These are phyloP conservation scores for Exophiala alcalophila DNA, from an alignment of 2,329 filamentous ascomycete genomes.

Conservation along the genomic window DNA sequence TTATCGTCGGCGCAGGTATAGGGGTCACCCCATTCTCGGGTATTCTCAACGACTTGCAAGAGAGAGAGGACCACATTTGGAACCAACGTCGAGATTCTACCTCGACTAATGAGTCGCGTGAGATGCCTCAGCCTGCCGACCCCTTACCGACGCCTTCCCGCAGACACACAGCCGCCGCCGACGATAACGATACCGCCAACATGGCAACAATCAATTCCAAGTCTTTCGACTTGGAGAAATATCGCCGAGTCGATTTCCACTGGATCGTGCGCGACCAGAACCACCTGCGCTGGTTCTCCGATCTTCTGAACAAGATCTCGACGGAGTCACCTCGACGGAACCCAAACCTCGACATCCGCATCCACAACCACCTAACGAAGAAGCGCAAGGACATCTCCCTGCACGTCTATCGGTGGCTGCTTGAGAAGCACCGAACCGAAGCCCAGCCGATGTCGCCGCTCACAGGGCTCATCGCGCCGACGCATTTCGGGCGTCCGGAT, in stretches of 20 bases:
- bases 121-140: no score
- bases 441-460: conserved; percentile 47
- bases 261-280: conserved; percentile 60
- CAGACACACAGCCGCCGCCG: no score
- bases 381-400: conserved; percentile 53
- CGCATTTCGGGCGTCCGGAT: conserved; percentile 55
- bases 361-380: conserved; percentile 57
- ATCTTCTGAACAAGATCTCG: conserved; percentile 39
- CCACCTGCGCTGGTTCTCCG: conserved; percentile 57
- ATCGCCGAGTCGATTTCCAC: conserved; percentile 57
- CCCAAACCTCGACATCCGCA: conserved; percentile 51
- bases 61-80: conserved; percentile 19
- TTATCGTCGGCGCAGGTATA: conserved; percentile 57
- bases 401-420: conserved; percentile 56
- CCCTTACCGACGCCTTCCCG: no score
- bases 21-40: conserved; percentile 59
- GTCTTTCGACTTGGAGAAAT: conserved; percentile 24
- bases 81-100: no score
- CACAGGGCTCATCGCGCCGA: conserved; percentile 47
- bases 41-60: conserved; percentile 55
- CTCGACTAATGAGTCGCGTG: no score
- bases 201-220: not conserved
- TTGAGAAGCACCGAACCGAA: conserved; percentile 55
- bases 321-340: conserved; percentile 35
- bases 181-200: conserved; percentile 2